phyloP scores from a whole-genome alignment of 2,329 filamentous ascomycete genomes.

The Grosmannia clavigera region DNA sequence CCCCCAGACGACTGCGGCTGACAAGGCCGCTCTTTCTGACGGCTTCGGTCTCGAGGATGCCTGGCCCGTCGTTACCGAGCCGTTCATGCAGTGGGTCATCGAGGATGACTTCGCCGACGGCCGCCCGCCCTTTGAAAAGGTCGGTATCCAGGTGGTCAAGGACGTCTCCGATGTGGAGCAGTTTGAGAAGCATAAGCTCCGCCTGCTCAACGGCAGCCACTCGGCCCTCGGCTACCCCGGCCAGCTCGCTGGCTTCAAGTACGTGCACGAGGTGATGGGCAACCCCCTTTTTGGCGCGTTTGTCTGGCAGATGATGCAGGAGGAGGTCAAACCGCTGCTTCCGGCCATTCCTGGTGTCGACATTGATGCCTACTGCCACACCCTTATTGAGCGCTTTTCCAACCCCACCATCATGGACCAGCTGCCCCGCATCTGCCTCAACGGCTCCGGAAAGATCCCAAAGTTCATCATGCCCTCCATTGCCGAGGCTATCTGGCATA shows the following conservation, averaged over 20 bases:
- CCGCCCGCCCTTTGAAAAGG: slow-evolving; percentile 38
- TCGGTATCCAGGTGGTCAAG: slow-evolving; percentile 38
- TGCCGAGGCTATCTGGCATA: slow-evolving; percentile 32
- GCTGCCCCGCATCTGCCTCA: slow-evolving; percentile 36
- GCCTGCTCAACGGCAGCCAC: slow-evolving; percentile 40
- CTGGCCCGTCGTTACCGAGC: slow-evolving; percentile 43
- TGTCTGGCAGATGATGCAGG: slow-evolving; percentile 41
- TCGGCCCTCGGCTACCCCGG: slow-evolving; percentile 39
- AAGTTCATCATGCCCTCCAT: slow-evolving; percentile 37
- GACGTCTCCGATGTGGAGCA: slow-evolving; percentile 39
- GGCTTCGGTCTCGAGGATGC: slow-evolving; percentile 34
- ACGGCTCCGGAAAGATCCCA: slow-evolving; percentile 41
- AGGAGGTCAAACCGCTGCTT: slow-evolving; percentile 39
- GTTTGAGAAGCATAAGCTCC: slow-evolving; percentile 45
- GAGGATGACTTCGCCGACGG: slow-evolving; percentile 39
- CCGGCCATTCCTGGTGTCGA: slow-evolving; percentile 36
- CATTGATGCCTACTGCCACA: slow-evolving; percentile 39
- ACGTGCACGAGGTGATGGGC: slow-evolving; percentile 41
- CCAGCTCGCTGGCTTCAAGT: slow-evolving; percentile 38
- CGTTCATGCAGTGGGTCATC: slow-evolving; percentile 44
- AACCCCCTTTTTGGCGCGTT: slow-evolving; percentile 33
- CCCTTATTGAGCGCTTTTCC: slow-evolving; percentile 40
- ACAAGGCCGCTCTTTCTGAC: slow-evolving; percentile 31
- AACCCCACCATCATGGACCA: slow-evolving; percentile 45
- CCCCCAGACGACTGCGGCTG: slow-evolving; percentile 31